Conservation (phyloP, 2,329 filamentous ascomycete species). For the Colletotrichum graminicola region DNA sequence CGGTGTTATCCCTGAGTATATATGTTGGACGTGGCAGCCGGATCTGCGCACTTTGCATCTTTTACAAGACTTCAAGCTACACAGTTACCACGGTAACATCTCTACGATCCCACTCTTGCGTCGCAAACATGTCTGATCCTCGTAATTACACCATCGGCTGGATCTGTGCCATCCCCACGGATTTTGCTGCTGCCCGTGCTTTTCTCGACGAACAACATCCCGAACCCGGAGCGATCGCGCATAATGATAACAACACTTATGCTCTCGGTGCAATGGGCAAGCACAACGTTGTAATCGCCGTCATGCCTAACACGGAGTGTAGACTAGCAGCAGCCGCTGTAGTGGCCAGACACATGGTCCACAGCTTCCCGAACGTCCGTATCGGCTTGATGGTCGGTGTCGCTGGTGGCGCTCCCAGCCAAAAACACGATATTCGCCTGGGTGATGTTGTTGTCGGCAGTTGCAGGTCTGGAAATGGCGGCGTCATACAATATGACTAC, state of each 20-base stretch:
- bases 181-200: constrained; percentile 3
- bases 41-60: neutral
- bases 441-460: constrained; percentile 41
- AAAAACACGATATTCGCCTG: constrained; percentile 24
- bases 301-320: constrained; percentile 46
- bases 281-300: constrained; percentile 53
- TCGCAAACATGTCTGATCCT: neutral
- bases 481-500: constrained; percentile 40
- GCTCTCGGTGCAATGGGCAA: constrained; percentile 48
- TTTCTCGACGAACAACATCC: constrained; percentile 5
- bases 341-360: constrained; percentile 16
- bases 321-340: constrained; percentile 46
- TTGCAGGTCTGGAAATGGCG: neutral
- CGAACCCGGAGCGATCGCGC: neutral
- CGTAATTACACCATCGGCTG: constrained; percentile 2
- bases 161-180: constrained; percentile 5
- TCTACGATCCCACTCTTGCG: neutral
- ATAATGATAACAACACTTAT: constrained; percentile 44
- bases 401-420: constrained; percentile 16
- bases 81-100: neutral
- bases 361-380: constrained; percentile 26
- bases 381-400: constrained; percentile 32
- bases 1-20: neutral
- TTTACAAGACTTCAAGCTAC: neutral
- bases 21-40: neutral